Evolutionary conservation across 441 rosid species (phyloP).

Genomic region (Rhodomyrtus psidioides): DNA sequence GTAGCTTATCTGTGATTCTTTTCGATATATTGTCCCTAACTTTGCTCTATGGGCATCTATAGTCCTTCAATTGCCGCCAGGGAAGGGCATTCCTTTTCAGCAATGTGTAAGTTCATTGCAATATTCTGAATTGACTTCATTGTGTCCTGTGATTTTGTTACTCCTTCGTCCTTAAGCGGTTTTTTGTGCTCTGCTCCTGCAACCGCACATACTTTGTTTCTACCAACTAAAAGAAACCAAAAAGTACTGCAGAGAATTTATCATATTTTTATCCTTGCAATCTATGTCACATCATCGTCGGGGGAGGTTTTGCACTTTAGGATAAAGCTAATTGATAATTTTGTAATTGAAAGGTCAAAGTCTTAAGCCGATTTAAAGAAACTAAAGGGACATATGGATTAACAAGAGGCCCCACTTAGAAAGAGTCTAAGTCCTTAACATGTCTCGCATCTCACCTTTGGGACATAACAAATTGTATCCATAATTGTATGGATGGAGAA

Average conservation of each 20-base stretch:
- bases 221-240: background rate
- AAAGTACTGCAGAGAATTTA: background rate
- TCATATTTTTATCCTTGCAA: background rate
- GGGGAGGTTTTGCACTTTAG: background rate
- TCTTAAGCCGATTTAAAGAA: background rate
- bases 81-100: slow-evolving; percentile 1
- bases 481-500: background rate
- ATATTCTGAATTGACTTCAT: background rate
- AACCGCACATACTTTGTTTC: background rate
- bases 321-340: background rate
- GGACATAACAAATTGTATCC: background rate
- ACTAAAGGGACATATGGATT: background rate
- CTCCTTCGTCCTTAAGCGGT: background rate
- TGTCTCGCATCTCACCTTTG: background rate
- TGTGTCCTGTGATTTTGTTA: background rate
- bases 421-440: background rate
- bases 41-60: background rate
- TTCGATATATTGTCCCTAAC: background rate
- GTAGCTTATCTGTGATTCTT: background rate
- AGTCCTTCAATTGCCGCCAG: background rate
- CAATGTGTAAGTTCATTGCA: background rate
- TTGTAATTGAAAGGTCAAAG: background rate
- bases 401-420: background rate
- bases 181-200: background rate
- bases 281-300: background rate